Base-by-base conservation (phyloP, 176 grass and related monocot genomes). In the Cymbopogon citratus region DNA sequence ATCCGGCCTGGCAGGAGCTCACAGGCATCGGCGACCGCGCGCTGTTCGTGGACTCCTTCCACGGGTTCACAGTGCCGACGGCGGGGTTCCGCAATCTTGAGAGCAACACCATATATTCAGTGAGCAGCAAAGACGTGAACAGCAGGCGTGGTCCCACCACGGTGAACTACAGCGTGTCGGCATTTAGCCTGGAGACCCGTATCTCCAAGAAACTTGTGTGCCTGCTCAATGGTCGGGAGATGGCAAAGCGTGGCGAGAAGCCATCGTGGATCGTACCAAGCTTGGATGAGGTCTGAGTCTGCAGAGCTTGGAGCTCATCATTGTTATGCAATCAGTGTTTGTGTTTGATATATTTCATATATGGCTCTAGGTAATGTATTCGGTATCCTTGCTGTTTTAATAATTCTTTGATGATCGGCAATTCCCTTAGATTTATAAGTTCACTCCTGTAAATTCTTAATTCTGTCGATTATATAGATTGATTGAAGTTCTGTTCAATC, bases 201-300 rank as follows among this genome's bases (percentile, higher is more conserved):
- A 68, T 8, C 74, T 74, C 83, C 3, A 90, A 83, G 88, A 78
- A 73, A 54, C 66, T 86, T 11, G 15, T 18, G 1, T 78, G 67
- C 67, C 36, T 28, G 6, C 79, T 90, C 29, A 24, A 90, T 60
- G 21, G 18, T n/a, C 74, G 36, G 69, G 74, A 59, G 29, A 83
- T 68, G 74, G 6, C 83, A 8, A 70, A 27, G 38, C 83, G 88
- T 16, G 38, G 83, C 0, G 79, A 66, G 74, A 19, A 18, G 46
- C 74, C 79, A 5, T 86, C 88, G 1, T 90, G 88, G 83, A 86
- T 83, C 79, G 60, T 86, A 79, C 79, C 83, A 2, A 82, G 46
- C 60, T 67, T 90, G 67, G 31, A 67, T 13, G 38, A 78, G 46
- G 67, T 67, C 48, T 82, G 66, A 86, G 15, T 49, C 59, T 19